These are phyloP conservation scores for Cladorrhinum samala DNA, from an alignment of 495 filamentous ascomycete genomes.

Conservation along the genomic window DNA sequence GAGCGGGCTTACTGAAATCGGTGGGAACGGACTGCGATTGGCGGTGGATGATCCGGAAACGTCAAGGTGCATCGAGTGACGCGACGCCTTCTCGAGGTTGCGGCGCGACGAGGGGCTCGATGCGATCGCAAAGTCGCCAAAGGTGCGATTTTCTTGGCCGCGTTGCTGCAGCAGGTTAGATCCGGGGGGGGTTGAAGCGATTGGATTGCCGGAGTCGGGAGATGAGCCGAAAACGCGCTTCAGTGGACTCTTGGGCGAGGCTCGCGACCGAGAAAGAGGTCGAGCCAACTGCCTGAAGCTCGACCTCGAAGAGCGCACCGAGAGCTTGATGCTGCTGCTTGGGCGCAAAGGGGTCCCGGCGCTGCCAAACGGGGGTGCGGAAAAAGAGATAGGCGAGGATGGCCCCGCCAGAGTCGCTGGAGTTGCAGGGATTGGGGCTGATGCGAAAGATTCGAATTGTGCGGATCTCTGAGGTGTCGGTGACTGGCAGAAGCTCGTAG, in stretches of 20 bases:
- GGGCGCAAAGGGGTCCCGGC: conserved; percentile 34
- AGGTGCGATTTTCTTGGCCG: conserved; percentile 53
- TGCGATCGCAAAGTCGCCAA: conserved; percentile 24
- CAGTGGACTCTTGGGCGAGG: conserved; percentile 67
- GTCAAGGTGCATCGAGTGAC: conserved; percentile 45
- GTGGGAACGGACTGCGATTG: conserved; percentile 24
- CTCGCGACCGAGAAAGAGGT: conserved; percentile 44
- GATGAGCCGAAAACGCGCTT: conserved; percentile 68
- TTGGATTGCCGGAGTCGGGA: conserved; percentile 63
- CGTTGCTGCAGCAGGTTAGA: conserved; percentile 16
- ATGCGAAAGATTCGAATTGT: conserved; percentile 1
- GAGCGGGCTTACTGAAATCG: conserved; percentile 71
- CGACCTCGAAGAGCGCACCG: conserved; percentile 44
- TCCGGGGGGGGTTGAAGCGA: conserved; percentile 36
- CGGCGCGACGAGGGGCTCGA: conserved; percentile 38
- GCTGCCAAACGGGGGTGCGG: conserved; percentile 28
- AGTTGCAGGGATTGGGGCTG: conserved; percentile 17
- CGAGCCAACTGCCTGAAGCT: conserved; percentile 34
- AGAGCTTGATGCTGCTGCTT: conserved; percentile 48
- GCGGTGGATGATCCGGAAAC: conserved; percentile 41
- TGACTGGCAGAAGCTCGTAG: conserved; percentile 10
- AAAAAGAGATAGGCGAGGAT: conserved; percentile 20
- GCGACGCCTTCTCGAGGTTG: conserved; percentile 37
- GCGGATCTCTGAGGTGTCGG: conserved; percentile 10
- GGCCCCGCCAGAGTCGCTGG: conserved; percentile 22